These are phyloP conservation scores for Aspergillus saccharolyticus DNA, from an alignment of 495 filamentous ascomycete species.

Conservation along the genomic window DNA sequence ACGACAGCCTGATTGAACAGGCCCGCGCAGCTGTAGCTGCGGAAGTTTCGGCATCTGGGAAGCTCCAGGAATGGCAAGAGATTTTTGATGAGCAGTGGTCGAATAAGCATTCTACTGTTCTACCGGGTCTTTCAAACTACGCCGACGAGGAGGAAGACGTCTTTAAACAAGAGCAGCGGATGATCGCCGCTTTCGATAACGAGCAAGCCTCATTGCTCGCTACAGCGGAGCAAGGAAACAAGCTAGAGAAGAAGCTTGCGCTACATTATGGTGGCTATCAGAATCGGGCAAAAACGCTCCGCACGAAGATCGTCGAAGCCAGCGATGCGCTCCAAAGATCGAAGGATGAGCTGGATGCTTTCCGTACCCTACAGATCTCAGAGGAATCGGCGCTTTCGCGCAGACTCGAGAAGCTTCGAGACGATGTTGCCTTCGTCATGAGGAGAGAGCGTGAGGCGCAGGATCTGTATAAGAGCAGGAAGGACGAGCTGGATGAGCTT, in stretches of 20 bases:
- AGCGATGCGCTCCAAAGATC: conserved; percentile 70
- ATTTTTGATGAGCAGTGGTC: conserved; percentile 65
- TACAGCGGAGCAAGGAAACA: conserved; percentile 73
- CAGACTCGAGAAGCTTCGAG: conserved; percentile 68
- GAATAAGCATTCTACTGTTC: conserved; percentile 51
- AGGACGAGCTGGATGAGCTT: conserved; percentile 71
- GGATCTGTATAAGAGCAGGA: conserved; percentile 70
- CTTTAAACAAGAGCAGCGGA: conserved; percentile 44
- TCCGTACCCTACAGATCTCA: conserved; percentile 66
- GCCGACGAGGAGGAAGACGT: conserved; percentile 57
- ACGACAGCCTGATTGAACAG: conserved; percentile 64
- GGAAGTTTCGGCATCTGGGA: conserved; percentile 53
- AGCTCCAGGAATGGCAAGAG: conserved; percentile 51
- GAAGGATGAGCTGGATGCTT: conserved; percentile 65
- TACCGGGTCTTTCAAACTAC: conserved; percentile 77
- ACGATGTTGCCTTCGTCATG: conserved; percentile 78
- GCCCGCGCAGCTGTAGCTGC: conserved; percentile 72
- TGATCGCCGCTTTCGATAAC: conserved; percentile 43
- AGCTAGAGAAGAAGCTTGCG: conserved; percentile 88
- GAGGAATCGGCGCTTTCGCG: conserved; percentile 71
- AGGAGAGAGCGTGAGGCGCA: conserved; percentile 86
- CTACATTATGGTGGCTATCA: conserved; percentile 87
- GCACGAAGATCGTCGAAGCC: conserved; percentile 76
- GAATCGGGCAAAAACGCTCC: conserved; percentile 74
- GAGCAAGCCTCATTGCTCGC: conserved; percentile 65